Evolutionary conservation across 2,329 filamentous ascomycete species (phyloP).

Genomic region (Cordyceps cateniannulata): DNA sequence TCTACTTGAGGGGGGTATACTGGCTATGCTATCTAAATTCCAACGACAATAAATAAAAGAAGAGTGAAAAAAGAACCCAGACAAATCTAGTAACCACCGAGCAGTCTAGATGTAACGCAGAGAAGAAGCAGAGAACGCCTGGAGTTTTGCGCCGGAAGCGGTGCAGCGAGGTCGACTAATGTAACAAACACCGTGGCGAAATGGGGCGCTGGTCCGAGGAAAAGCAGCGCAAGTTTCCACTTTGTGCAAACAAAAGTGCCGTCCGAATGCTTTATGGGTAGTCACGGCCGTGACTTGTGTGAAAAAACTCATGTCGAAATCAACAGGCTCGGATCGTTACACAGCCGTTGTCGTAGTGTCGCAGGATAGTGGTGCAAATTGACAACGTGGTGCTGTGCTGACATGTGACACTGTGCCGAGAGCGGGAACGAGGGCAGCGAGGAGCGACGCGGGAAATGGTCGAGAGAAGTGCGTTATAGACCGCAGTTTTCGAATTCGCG

Average conservation of each 20-base stretch:
- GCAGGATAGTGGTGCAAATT: neutral
- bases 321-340: neutral
- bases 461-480: slow-evolving; percentile 31
- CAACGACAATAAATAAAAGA: too few relatives aligned
- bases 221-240: neutral
- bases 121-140: slow-evolving; percentile 5
- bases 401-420: too few relatives aligned
- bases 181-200: neutral
- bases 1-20: slow-evolving; percentile 5
- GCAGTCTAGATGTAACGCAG: neutral
- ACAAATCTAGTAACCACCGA: neutral
- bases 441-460: neutral
- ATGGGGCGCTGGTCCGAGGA: neutral
- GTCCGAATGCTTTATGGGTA: neutral
- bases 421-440: neutral
- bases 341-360: neutral
- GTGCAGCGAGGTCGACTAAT: neutral
- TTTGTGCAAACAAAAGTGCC: neutral
- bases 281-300: neutral
- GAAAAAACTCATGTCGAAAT: neutral
- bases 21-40: slow-evolving; percentile 6
- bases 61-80: neutral
- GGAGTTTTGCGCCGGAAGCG: neutral
- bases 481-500: slow-evolving; percentile 74
- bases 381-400: neutral